Conservation (phyloP, 345 rosid species). For the Lepidium didymum region DNA sequence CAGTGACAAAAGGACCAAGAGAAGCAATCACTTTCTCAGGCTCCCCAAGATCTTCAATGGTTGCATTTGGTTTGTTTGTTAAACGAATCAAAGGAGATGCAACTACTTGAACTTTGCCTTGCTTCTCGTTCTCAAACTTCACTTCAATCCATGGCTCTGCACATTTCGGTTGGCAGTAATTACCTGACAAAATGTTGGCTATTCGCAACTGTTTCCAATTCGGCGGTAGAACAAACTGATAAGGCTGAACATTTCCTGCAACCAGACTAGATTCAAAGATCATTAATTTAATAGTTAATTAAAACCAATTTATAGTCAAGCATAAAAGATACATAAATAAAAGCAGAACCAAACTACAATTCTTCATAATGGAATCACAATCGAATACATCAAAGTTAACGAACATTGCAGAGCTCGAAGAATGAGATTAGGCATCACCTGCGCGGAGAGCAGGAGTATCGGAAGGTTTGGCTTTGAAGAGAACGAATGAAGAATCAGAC, state of each 20-base stretch:
- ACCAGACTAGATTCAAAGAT: slow-evolving; percentile 50
- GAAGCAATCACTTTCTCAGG: slow-evolving; percentile 86
- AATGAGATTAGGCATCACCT: slow-evolving; percentile 42
- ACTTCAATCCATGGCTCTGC: slow-evolving; percentile 98
- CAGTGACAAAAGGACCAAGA: slow-evolving; percentile 89
- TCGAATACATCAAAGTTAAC: background rate
- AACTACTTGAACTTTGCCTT: slow-evolving; percentile 85
- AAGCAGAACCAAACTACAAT: background rate
- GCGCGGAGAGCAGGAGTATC: slow-evolving; percentile 99
- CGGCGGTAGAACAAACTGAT: slow-evolving; percentile 77
- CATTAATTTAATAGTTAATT: slow-evolving; percentile 34
- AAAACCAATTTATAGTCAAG: background rate
- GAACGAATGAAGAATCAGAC: slow-evolving; percentile 65
- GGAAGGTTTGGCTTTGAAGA: slow-evolving; percentile 71
- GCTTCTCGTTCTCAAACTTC: slow-evolving; percentile 81
- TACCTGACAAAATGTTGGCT: slow-evolving; percentile 84
- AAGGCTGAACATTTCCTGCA: slow-evolving; percentile 97
- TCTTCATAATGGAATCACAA: background rate
- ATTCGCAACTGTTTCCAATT: slow-evolving; percentile 73
- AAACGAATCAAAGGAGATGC: slow-evolving; percentile 87
- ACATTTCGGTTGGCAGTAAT: slow-evolving; percentile 92
- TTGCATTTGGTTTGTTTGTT: slow-evolving; percentile 71
- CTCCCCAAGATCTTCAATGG: slow-evolving; percentile 71
- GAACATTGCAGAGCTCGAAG: background rate
- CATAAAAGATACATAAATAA: background rate